Conservation (phyloP, 192 early-diverging fungal species). For the Backusella psychrophila region DNA sequence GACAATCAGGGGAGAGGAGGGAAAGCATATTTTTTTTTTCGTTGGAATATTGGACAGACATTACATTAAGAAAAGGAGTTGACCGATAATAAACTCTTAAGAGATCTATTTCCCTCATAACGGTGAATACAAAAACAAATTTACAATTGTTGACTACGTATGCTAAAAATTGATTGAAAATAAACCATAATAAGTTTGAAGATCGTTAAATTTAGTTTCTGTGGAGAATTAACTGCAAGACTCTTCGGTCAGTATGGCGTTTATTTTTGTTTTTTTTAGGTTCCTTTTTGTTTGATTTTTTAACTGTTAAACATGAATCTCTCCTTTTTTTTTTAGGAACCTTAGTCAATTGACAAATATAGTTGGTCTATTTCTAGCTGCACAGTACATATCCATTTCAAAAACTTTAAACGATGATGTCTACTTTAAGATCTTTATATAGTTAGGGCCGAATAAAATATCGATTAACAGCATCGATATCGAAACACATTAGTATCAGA, state of each 20-base stretch:
- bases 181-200: not conserved
- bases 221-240: not conserved
- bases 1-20: not conserved
- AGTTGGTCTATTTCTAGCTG: not conserved
- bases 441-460: not conserved
- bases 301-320: not conserved
- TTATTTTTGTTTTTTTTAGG: not conserved
- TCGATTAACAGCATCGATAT: not conserved
- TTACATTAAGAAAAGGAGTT: not conserved
- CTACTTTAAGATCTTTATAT: not conserved
- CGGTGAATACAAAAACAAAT: not conserved
- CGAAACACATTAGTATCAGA: not conserved
- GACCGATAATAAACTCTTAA: not conserved
- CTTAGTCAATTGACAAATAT: not conserved
- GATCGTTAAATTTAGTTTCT: not conserved
- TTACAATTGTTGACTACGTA: not conserved
- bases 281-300: not conserved
- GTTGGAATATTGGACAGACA: not conserved
- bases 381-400: not conserved
- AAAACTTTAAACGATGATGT: not conserved
- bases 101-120: not conserved
- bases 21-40: not conserved
- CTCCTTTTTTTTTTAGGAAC: not conserved
- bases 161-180: not conserved
- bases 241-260: not conserved